These are phyloP conservation scores for Pulveroboletus frians DNA, from an alignment of 768 basidiomycete species.

Conservation along the genomic window DNA sequence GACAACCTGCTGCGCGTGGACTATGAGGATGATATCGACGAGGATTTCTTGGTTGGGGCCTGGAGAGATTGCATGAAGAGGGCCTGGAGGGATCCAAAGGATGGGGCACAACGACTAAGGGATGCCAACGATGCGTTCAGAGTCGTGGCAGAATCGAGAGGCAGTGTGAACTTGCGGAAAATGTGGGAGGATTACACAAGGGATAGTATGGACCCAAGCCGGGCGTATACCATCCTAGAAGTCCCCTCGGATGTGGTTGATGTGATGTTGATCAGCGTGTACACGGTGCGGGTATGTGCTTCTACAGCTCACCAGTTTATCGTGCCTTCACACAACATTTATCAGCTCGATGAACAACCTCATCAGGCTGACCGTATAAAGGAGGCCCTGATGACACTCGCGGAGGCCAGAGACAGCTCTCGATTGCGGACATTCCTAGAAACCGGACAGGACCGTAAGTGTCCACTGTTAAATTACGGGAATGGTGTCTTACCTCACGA, in stretches of 20 bases:
- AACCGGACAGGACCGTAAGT: conserved; percentile 73
- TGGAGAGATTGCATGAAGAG: conserved; percentile 57
- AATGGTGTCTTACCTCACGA: conserved; percentile 1
- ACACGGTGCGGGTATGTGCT: conserved; percentile 56
- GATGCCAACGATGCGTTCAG: conserved; percentile 65
- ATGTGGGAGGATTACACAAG: conserved; percentile 53
- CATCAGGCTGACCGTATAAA: conserved; percentile 63
- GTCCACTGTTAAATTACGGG: not conserved
- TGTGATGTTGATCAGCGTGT: conserved; percentile 70
- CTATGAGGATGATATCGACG: conserved; percentile 64
- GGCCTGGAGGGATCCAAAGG: conserved; percentile 44
- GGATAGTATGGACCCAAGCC: conserved; percentile 58
- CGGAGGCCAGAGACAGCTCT: conserved; percentile 68
- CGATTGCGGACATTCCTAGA: conserved; percentile 60
- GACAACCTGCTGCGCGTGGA: conserved; percentile 57
- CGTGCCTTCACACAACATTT: conserved; percentile 7
- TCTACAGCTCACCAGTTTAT: not conserved
- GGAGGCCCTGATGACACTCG: conserved; percentile 69
- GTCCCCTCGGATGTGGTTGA: conserved; percentile 71
- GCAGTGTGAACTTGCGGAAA: conserved; percentile 44
- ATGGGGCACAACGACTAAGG: conserved; percentile 44
- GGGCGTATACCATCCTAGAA: conserved; percentile 69
- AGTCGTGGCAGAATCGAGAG: conserved; percentile 60
- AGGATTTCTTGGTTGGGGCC: conserved; percentile 64
- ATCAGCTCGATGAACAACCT: conserved; percentile 67